Conservation (phyloP, 345 rosid species). For the Punica granatum region DNA sequence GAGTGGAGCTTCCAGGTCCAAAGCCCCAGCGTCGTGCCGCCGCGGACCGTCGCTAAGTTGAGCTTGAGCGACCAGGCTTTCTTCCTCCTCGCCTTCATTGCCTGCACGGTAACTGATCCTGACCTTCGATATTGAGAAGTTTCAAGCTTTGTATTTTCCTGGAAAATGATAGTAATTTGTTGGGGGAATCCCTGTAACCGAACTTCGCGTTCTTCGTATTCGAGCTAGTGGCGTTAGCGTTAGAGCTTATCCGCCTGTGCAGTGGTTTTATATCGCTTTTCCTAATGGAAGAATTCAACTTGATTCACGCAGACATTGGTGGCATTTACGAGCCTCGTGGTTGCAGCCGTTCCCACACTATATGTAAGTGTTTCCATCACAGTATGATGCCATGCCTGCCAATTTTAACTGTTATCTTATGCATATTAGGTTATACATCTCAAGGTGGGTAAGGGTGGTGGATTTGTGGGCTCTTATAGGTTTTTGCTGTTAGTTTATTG, state of each 20-base stretch:
- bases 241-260: not conserved
- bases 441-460: not conserved
- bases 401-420: not conserved
- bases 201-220: not conserved
- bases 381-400: not conserved
- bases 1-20: conserved; percentile 47
- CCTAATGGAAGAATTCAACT: conserved; percentile 3
- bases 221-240: not conserved
- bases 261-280: not conserved
- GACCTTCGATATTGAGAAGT: not conserved
- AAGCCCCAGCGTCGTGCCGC: conserved; percentile 31
- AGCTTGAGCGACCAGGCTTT: conserved; percentile 67
- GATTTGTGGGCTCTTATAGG: not conserved
- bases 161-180: not conserved
- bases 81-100: conserved; percentile 65
- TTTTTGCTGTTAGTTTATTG: not conserved
- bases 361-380: conserved; percentile 41
- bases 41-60: conserved; percentile 32
- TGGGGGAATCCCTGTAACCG: not conserved
- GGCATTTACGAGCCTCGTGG: conserved; percentile 70
- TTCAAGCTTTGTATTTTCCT: conserved; percentile 1
- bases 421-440: too few relatives aligned
- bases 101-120: conserved; percentile 53
- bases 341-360: conserved; percentile 78
- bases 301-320: conserved; percentile 56